phyloP scores from a whole-genome alignment of 1,284 basidiomycete species.

The Sporisorium sorghi region DNA sequence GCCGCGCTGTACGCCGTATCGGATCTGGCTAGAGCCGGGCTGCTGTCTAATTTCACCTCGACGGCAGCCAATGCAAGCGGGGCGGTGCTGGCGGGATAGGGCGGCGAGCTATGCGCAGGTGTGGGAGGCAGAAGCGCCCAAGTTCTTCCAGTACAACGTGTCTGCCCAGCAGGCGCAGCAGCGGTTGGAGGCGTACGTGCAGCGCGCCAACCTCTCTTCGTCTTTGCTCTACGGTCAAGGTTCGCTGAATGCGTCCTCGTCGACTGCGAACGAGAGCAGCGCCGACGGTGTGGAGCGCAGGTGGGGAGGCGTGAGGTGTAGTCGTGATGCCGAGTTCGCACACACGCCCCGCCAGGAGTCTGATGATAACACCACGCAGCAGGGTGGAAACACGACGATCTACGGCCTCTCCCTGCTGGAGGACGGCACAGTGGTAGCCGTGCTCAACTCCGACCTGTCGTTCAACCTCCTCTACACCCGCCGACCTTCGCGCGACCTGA shows the following conservation, averaged over 20 bases:
- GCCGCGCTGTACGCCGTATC: constrained; percentile 72
- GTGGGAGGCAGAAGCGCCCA: constrained; percentile 71
- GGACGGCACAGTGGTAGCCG: constrained; percentile 38
- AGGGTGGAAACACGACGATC: constrained; percentile 15
- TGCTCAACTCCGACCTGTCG: constrained; percentile 71
- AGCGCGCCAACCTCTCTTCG: constrained; percentile 69
- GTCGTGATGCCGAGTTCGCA: constrained; percentile 15
- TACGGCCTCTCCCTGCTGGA: constrained; percentile 41
- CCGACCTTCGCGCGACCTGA: constrained; percentile 66
- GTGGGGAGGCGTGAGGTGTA: constrained; percentile 12
- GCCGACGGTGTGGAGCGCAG: constrained; percentile 11
- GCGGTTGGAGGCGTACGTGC: constrained; percentile 71
- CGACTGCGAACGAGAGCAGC: constrained; percentile 17
- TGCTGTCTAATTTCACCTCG: constrained; percentile 65
- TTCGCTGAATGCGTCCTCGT: constrained; percentile 35
- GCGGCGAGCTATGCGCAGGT: constrained; percentile 67
- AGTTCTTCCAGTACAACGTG: constrained; percentile 72
- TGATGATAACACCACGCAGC: constrained; percentile 3
- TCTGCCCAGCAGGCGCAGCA: constrained; percentile 63
- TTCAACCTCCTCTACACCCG: constrained; percentile 71
- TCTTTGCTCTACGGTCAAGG: constrained; percentile 64
- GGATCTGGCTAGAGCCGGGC: constrained; percentile 68
- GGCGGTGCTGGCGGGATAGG: constrained; percentile 55
- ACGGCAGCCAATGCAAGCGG: constrained; percentile 6
- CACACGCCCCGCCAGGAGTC: constrained; percentile 18